Conservation (phyloP, 192 early-diverging fungal species). For the Coemansia sp. region DNA sequence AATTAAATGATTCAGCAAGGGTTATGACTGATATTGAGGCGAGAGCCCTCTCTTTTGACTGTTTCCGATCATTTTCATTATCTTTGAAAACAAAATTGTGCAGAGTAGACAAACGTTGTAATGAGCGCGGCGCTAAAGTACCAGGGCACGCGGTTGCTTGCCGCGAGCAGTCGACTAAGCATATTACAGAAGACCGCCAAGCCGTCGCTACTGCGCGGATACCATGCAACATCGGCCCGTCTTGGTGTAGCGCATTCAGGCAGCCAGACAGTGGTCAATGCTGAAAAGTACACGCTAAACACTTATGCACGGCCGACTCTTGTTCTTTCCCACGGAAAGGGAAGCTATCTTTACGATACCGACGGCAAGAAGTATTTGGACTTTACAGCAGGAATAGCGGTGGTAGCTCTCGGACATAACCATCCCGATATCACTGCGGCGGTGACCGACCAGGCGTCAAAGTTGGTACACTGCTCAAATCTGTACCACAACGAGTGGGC, state of each 20-base stretch:
- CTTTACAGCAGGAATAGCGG: conserved; percentile 93
- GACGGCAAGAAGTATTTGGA: conserved; percentile 80
- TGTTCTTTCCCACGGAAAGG: conserved; percentile 80
- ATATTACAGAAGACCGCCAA: not conserved
- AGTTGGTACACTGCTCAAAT: conserved; percentile 87
- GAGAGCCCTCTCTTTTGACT: not conserved
- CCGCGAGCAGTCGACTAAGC: not conserved
- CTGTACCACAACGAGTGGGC: conserved; percentile 91
- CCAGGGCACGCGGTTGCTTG: not conserved
- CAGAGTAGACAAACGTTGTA: too few species aligned
- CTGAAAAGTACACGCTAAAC: conserved; percentile 64
- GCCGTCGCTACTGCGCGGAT: not conserved
- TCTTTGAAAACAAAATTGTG: too few species aligned
- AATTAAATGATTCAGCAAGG: not conserved
- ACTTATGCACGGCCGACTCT: conserved; percentile 71
- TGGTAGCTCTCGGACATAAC: conserved; percentile 88
- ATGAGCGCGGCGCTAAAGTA: not conserved
- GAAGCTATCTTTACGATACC: conserved; percentile 76
- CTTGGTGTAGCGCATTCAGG: not conserved
- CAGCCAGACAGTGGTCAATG: conserved; percentile 16
- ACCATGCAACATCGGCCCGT: conserved; percentile 10
- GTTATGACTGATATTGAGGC: not conserved
- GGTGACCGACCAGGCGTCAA: conserved; percentile 77
- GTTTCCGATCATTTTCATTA: not conserved
- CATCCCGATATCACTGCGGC: conserved; percentile 71